Evolutionary conservation across 1,284 basidiomycete genomes (phyloP).

Genomic region (Binderoboletus segoi): DNA sequence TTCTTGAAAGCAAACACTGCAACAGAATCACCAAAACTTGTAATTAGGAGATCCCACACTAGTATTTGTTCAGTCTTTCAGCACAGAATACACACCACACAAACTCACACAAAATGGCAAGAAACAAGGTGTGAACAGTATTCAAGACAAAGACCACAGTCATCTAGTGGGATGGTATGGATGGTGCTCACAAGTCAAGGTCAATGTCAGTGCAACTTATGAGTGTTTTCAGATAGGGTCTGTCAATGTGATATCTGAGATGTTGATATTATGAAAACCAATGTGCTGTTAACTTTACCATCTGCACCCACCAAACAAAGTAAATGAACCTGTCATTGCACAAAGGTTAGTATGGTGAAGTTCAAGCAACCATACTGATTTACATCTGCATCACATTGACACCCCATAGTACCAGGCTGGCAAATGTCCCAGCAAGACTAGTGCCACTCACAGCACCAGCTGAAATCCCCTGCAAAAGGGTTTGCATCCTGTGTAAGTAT

Average conservation of each 20-base stretch:
- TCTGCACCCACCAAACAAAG: not conserved
- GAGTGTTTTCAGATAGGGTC: not conserved
- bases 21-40: not conserved
- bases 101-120: not conserved
- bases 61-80: not conserved
- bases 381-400: not conserved
- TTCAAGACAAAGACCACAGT: not conserved
- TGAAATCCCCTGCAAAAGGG: no score
- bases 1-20: not conserved
- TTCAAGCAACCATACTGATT: not conserved
- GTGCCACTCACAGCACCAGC: not conserved
- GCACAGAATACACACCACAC: not conserved
- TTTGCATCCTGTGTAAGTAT: no score
- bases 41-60: not conserved
- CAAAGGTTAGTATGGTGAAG: no score
- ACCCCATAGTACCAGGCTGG: not conserved
- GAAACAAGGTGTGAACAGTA: not conserved
- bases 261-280: not conserved
- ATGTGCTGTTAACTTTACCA: not conserved
- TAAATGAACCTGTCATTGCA: not conserved
- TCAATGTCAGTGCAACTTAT: not conserved
- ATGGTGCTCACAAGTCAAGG: no score
- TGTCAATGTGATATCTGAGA: not conserved
- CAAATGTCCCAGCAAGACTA: not conserved
- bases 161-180: not conserved